Base-by-base conservation (phyloP, 768 basidiomycete genomes). In the Suillus hirtellus region DNA sequence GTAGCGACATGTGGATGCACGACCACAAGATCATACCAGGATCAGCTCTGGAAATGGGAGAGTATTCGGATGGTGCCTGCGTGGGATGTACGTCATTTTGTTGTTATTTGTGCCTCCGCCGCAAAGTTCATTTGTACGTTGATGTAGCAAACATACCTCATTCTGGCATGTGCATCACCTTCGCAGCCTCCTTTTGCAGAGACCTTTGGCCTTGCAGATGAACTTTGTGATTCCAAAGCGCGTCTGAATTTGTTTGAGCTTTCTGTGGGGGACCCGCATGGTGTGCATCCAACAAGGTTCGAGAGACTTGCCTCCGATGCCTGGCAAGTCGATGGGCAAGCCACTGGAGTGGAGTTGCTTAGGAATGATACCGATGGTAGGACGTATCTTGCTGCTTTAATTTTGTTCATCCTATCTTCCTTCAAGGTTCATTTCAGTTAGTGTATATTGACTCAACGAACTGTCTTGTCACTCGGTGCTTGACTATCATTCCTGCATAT, bases 321-420 rank as follows among this genome's bases (percentile, higher is more conserved):
- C 53, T 88, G 87, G 85, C 69, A 79, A 27, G 70, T 86, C 7
- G 80, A 84, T 46, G 84, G 86, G 12, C 77, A 78, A 15, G 75
- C 81, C 0, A 73, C 75, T 56, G 80, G 80, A 24, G 70, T 82
- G 14, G 83, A 81, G 2, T 71, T 89, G 12, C 73, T 81, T 61
- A 71, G 76, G 34, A 74, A 73, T 58, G 82, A 83, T 61, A 64
- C 69, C 12, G 81, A 86, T 50, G 78, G 89, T 88, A 69, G 54
- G 79, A 73, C 19, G 10, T 19, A 58, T 34, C 19, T 61, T 24
- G 27, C 42, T 7, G 34, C 7, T 55, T 59, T 38, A 38, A 46
- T 49, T 4, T 60, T 49, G 50, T 60, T 53, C 65, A 64, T 60
- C 68, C 9, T 52, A 27, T 70, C 54, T 59, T 63, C 59, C 27